Percentiles rank a stretch among this genome's conserved stretches.
Conservation (phyloP, 352 stramenopile genomes). For the Globisporangium lucens region DNA sequence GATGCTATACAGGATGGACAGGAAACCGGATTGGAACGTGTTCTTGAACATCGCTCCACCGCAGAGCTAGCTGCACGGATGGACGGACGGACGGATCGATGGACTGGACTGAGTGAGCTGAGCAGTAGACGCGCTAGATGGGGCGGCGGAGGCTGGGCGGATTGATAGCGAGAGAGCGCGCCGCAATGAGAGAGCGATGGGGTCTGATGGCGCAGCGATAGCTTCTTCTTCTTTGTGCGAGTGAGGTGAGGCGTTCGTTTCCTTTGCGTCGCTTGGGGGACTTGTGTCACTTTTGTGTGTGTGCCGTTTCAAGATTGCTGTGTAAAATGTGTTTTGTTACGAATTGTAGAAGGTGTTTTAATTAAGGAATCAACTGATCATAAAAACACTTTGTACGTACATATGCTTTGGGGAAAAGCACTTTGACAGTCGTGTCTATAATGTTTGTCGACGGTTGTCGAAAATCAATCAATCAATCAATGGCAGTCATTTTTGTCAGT, state of each 20-base stretch:
- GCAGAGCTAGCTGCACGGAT: not conserved
- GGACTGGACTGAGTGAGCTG: not conserved
- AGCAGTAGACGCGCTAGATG: not conserved
- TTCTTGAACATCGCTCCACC: conserved; percentile 93
- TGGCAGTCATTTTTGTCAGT: not conserved
- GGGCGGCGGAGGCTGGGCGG: not conserved
- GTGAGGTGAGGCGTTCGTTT: conserved; percentile 2
- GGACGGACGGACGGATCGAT: not conserved
- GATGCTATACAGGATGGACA: conserved; percentile 98
- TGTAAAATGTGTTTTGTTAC: not conserved
- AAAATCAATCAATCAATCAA: not conserved
- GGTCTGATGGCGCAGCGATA: not conserved
- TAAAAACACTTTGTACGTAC: too few species aligned
- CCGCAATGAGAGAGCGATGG: not conserved
- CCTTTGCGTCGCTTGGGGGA: conserved; percentile 3
- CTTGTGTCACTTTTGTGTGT: not conserved
- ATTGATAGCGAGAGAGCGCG: not conserved
- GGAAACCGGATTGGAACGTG: conserved; percentile 97
- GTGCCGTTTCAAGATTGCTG: not conserved
- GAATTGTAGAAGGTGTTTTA: not conserved
- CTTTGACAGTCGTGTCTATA: not conserved
- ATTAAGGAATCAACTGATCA: not conserved
- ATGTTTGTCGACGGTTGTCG: not conserved
- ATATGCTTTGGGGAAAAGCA: not conserved
- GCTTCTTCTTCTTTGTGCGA: not conserved